Evolutionary conservation across 1,139 yeast genomes (phyloP), one percentile per base, ranked within the genome.

Genomic region (Magnusiomyces suaveolens): DNA sequence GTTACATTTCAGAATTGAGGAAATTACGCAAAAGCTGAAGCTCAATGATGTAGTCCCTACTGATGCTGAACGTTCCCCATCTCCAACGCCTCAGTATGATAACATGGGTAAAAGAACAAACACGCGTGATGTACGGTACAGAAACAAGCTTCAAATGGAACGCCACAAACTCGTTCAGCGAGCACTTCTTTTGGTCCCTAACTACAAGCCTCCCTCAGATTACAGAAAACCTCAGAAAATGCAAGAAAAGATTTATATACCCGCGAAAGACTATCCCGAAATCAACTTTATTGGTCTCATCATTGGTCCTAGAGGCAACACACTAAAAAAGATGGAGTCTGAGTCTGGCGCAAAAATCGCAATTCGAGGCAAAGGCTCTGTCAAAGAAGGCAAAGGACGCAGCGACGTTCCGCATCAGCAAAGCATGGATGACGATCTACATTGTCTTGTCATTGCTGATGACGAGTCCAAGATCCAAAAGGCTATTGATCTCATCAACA

Each of bases 41-140:
- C 74, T 75, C 24, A 73, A 75, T 49, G 81, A 79, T 48, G 69
- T 72, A 16, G 69, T 69, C 2, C 74, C 75, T 1, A 60, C 60
- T 2, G 70, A 67, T 23, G 63, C 65, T 25, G 73, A 67, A 32
- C 59, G 75, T 41, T 88, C 94, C 1, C 90, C 92, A 0, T 87
- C 96, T 3, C 97, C 98, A 0, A 92, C 97, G 4, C 98, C 98
- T 0, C 81, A 80, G 59, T 94, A 92, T 68, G 97, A 94, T 70
- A 69, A 75, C 43, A 71, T 74, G 32, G 99, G 99, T 52, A 83
- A 82, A 65, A 82, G 97, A 64, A 80, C 80, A 18, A 92, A 94
- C 66, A 89, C 97, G 0, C 73, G 95, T 54, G 96, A 87, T 52
- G 77, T 75, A 43, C 73, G 96, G 50, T 79, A 81, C 54, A 74